Conservation (phyloP, 805 yeast genomes). For the Komagataella kurtzmanii region DNA sequence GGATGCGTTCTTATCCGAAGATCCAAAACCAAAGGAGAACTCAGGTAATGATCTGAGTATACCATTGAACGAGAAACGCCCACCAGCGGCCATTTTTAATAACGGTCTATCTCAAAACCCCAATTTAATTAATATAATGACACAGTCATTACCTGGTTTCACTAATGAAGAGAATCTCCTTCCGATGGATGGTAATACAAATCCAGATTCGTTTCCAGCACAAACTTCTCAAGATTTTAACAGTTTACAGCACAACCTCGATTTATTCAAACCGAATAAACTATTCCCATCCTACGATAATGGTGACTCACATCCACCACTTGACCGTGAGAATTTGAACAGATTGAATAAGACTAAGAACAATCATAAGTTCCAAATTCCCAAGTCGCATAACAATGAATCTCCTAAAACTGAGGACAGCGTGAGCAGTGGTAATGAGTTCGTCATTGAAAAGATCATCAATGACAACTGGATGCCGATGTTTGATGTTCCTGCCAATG, state of each 20-base stretch:
- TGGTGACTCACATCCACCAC: background rate
- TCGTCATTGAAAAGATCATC: background rate
- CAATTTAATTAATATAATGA: background rate
- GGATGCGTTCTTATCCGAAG: slow-evolving; percentile 17
- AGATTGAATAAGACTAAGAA: too few species aligned
- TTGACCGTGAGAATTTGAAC: background rate
- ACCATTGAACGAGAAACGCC: background rate
- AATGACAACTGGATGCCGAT: slow-evolving; percentile 22
- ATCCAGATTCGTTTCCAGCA: background rate
- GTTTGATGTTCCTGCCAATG: slow-evolving; percentile 15
- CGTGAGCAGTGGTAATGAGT: background rate
- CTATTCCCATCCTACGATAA: background rate
- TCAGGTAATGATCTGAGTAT: background rate
- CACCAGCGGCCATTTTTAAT: background rate
- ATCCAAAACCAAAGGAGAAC: background rate
- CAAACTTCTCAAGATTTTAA: background rate
- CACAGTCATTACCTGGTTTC: background rate
- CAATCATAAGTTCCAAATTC: background rate
- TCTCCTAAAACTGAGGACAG: background rate
- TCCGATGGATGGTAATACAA: background rate
- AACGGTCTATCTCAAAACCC: background rate
- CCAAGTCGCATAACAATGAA: background rate
- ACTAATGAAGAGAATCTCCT: background rate
- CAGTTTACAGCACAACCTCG: background rate
- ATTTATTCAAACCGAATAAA: background rate